These are phyloP conservation scores for Trichophyton verrucosum DNA, from an alignment of 2,329 filamentous ascomycete genomes.

Conservation along the genomic window DNA sequence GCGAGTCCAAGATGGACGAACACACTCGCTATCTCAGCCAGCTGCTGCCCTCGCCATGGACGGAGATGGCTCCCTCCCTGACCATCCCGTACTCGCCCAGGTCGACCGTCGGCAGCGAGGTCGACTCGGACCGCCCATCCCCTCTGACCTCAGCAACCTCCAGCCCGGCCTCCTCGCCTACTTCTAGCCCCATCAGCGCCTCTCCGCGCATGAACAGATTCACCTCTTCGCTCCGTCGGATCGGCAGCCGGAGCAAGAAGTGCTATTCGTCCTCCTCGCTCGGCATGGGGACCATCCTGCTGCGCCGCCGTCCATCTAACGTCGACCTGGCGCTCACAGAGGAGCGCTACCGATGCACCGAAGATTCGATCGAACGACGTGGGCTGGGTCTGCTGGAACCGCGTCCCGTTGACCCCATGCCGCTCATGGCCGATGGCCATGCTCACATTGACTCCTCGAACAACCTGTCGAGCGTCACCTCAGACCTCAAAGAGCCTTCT, in stretches of 20 bases:
- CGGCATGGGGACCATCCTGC: constrained; percentile 21
- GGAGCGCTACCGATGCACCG: constrained; percentile 29
- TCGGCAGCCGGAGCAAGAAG: constrained; percentile 18
- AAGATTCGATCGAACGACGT: constrained; percentile 28
- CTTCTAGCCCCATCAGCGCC: constrained; percentile 17
- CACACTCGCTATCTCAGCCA: constrained; percentile 1
- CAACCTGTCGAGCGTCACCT: constrained; percentile 2
- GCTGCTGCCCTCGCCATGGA: constrained; percentile 18
- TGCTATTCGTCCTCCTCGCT: constrained; percentile 22
- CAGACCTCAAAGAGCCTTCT: neutral
- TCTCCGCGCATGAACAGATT: constrained; percentile 18
- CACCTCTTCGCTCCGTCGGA: constrained; percentile 13
- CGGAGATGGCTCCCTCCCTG: constrained; percentile 21
- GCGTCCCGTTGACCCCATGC: constrained; percentile 28
- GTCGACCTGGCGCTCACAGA: constrained; percentile 34
- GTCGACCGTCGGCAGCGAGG: constrained; percentile 13
- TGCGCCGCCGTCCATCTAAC: constrained; percentile 32
- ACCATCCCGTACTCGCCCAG: constrained; percentile 21
- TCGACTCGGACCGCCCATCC: constrained; percentile 16
- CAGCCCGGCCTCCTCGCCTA: constrained; percentile 22
- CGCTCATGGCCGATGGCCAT: constrained; percentile 10
- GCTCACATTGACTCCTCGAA: constrained; percentile 5
- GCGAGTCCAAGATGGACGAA: constrained; percentile 8
- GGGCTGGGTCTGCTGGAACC: constrained; percentile 36
- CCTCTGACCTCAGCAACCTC: constrained; percentile 21